Evolutionary conservation across 164 flowering plant genomes (phyloP), one percentile per base, ranked within the genome.

Genomic region (Vitis riparia): DNA sequence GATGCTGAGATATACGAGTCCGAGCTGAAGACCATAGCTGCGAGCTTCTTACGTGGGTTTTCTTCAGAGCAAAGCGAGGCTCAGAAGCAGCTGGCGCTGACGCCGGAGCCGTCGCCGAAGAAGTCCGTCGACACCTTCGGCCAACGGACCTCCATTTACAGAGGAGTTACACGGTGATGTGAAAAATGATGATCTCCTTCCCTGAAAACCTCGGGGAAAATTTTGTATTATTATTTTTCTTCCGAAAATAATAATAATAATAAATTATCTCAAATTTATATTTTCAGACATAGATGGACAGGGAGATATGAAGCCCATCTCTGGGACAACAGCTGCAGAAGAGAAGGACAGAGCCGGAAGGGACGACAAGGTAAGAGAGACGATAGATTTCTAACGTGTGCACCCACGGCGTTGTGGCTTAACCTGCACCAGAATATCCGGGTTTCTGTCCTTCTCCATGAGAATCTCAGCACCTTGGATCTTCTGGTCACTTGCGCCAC

Each of bases 281-380:
- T 62, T 37, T 66, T 61, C 51, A 91, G 94, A 69, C 93, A 92
- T 82, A 82, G 97, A 66, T 91, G 97, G 97, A 91, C 97, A 0
- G 94, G 94, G 0, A 80, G 97, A 73, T 91, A 89, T 71, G 97
- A 91, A 84, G 97, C 97, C 71, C 97, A 91, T 73, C 67, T 91
- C 44, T 91, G 97, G 97, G 97, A 91, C 59, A 91, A 91, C 71
- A 91, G 91, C 65, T 90, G 94, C 80, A 83, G 93, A 77, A 86
- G 94, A 76, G 97, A 90, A 83, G 97, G 97, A 44, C 97, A 92
- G 68, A 86, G 86, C 63, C 73, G 97, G 73, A 90, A 88, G 75
- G 97, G 97, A 71, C 73, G 97, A 66, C 94, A 92, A 92, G 97
- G 97, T 37, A 2, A 37, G 44, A 23, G 44, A 3, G 5, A 37